These are phyloP conservation scores for Saccharomycopsis crataegensis DNA, from an alignment of 1,139 yeast species.

Conservation along the genomic window DNA sequence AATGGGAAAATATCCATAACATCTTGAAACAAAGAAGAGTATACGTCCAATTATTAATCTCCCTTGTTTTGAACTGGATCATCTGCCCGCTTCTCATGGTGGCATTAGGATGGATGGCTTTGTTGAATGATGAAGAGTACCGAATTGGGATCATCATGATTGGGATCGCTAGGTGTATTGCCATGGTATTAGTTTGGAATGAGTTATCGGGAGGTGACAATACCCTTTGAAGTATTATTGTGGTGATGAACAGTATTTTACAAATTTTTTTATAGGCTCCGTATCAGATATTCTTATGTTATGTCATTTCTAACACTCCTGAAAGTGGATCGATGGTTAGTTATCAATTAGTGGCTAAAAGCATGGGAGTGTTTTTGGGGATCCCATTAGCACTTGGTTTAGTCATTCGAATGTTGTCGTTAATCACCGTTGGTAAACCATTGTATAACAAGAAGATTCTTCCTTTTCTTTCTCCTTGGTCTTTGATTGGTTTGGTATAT, in stretches of 20 bases:
- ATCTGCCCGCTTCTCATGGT: constrained; percentile 52
- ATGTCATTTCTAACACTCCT: constrained; percentile 27
- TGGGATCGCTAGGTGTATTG: constrained; percentile 55
- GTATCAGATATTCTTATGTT: constrained; percentile 40
- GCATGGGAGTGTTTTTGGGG: constrained; percentile 49
- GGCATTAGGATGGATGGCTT: constrained; percentile 47
- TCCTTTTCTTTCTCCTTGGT: constrained; percentile 40
- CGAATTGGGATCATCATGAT: constrained; percentile 51
- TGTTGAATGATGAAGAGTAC: constrained; percentile 43
- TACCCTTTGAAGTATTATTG: constrained; percentile 46
- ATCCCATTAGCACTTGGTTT: constrained; percentile 45
- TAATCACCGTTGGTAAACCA: constrained; percentile 27
- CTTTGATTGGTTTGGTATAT: constrained; percentile 45
- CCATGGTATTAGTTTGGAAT: constrained; percentile 59
- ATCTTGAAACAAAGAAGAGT: constrained; percentile 26
- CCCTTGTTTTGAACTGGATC: constrained; percentile 47
- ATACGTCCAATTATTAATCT: constrained; percentile 32
- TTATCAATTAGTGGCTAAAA: constrained; percentile 40
- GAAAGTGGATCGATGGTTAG: constrained; percentile 21
- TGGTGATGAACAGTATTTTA: constrained; percentile 43
- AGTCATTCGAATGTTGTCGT: constrained; percentile 32
- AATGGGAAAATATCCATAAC: constrained; percentile 35
- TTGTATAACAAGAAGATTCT: constrained; percentile 32
- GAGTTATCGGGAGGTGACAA: constrained; percentile 49
- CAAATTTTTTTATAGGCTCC: constrained; percentile 53